phyloP scores from a whole-genome alignment of 768 basidiomycete genomes.

The Macrocybe gigantea region DNA sequence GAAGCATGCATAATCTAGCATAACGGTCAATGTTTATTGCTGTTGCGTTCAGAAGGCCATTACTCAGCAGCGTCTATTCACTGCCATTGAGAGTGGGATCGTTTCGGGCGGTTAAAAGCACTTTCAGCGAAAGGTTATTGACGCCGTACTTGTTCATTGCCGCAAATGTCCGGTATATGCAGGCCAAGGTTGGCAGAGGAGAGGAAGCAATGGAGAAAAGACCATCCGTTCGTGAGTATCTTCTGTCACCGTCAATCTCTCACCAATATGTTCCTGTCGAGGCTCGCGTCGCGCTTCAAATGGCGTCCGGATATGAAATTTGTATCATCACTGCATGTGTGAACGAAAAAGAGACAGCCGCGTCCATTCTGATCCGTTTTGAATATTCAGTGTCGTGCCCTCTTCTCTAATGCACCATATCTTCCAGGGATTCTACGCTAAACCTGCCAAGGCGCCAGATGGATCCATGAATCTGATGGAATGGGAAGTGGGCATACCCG shows the following conservation, averaged over 20 bases:
- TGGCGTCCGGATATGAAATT: background rate
- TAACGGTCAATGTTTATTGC: no score
- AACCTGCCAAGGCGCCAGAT: constrained; percentile 84
- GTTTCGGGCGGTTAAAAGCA: no score
- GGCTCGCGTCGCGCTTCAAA: constrained; percentile 4
- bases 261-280: constrained; percentile 5
- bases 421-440: constrained; percentile 91
- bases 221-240: constrained; percentile 90
- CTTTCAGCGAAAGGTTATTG: no score
- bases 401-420: constrained; percentile 1
- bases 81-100: no score
- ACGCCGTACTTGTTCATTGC: no score
- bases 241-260: constrained; percentile 3
- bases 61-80: no score
- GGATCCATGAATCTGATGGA: constrained; percentile 95
- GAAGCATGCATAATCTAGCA: no score
- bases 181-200: constrained; percentile 92
- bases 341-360: no score
- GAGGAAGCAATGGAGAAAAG: constrained; percentile 98
- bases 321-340: no score
- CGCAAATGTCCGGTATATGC: constrained; percentile 83
- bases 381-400: no score
- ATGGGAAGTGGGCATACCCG: constrained; percentile 99
- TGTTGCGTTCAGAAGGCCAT: no score
- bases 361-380: no score